Evolutionary conservation across 345 rosid genomes (phyloP).

Genomic region (Citrus hindsii): DNA sequence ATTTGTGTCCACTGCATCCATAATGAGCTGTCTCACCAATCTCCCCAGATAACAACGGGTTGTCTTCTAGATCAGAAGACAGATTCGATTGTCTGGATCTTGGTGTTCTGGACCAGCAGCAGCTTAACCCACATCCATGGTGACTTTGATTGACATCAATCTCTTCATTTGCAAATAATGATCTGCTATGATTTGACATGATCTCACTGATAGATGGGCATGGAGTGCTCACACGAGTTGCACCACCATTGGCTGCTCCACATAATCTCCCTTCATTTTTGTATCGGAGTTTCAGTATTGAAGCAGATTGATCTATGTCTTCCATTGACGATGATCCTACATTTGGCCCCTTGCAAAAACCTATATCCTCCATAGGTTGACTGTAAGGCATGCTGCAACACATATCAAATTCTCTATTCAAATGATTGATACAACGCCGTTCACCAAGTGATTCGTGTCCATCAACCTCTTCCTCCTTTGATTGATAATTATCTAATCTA

Average conservation of each 20-base stretch:
- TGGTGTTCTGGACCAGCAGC: conserved; percentile 91
- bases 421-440: conserved; percentile 23
- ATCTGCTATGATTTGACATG: conserved; percentile 41
- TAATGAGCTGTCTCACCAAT: conserved; percentile 20
- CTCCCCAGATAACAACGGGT: conserved; percentile 54
- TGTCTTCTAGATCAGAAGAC: conserved; percentile 64
- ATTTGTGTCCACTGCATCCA: conserved; percentile 33
- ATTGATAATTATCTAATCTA: conserved; percentile 29
- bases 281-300: conserved; percentile 23
- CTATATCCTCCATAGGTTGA: conserved; percentile 44
- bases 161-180: conserved; percentile 50
- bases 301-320: conserved; percentile 18
- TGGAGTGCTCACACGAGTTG: conserved; percentile 53
- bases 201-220: conserved; percentile 43
- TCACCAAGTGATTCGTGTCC: conserved; percentile 25
- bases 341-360: conserved; percentile 38
- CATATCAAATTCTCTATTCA: conserved; percentile 33
- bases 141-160: conserved; percentile 32
- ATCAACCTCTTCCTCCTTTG: conserved; percentile 22
- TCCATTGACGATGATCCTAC: conserved; percentile 32
- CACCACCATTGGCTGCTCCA: conserved; percentile 48
- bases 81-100: conserved; percentile 58
- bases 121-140: conserved; percentile 64
- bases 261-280: conserved; percentile 26
- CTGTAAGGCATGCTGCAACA: conserved; percentile 25